A percentile compares a stretch with the other conserved stretches of the same genome.
Conservation (phyloP, 192 early-diverging fungal species). For the Geosiphon pyriformis region DNA sequence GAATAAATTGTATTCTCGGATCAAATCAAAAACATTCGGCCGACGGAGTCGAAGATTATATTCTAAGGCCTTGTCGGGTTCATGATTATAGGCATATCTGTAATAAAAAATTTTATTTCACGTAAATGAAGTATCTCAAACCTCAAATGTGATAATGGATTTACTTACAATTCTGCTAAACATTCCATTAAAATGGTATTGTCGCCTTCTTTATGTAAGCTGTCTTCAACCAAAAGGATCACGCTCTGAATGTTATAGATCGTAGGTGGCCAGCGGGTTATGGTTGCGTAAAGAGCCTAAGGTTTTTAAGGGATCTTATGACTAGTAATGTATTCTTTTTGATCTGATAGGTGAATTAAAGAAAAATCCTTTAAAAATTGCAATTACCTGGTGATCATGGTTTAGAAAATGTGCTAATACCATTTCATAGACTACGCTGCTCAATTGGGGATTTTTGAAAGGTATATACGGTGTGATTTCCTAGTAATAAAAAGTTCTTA, state of each 20-base stretch:
- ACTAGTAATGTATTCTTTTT: neutral
- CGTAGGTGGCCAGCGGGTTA: constrained; percentile 73
- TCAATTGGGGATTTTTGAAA: constrained; percentile 63
- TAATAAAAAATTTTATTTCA: neutral
- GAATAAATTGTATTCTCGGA: constrained; percentile 76
- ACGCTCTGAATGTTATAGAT: constrained; percentile 75
- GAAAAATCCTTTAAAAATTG: constrained; percentile 8
- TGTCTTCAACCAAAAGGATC: constrained; percentile 69
- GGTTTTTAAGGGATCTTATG: no score
- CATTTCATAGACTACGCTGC: constrained; percentile 81
- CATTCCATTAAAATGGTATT: constrained; percentile 62
- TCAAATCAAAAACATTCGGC: constrained; percentile 70
- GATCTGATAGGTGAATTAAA: neutral
- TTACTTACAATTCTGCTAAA: constrained; percentile 67
- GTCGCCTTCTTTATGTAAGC: constrained; percentile 51
- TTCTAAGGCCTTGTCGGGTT: constrained; percentile 73
- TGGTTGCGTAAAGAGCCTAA: constrained; percentile 47
- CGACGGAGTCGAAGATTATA: constrained; percentile 71
- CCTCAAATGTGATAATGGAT: neutral
- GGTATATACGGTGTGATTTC: constrained; percentile 76
- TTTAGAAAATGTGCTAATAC: constrained; percentile 69
- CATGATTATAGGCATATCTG: constrained; percentile 63
- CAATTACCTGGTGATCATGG: constrained; percentile 56
- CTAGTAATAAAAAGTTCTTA: constrained; percentile 28
- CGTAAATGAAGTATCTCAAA: neutral